Percentiles rank a stretch among this genome's conserved stretches.
phyloP scores from a whole-genome alignment of 495 filamentous ascomycete genomes.

The Glonium stellatum region DNA sequence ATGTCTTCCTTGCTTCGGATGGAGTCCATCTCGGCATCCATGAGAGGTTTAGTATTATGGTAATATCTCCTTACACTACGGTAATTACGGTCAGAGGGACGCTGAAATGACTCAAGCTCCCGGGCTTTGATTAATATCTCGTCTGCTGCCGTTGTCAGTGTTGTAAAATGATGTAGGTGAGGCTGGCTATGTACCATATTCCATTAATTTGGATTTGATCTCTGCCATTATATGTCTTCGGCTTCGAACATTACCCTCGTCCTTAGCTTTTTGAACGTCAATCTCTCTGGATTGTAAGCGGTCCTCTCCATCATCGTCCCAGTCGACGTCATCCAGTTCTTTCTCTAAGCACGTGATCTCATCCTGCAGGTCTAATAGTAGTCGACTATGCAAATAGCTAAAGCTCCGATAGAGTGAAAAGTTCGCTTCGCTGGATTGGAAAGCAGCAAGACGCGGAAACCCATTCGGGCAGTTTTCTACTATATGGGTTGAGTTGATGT shows the following conservation, averaged over 20 bases:
- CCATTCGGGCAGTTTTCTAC: slow-evolving; percentile 34
- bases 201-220: slow-evolving; percentile 27
- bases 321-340: slow-evolving; percentile 32
- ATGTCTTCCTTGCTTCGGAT: slow-evolving; percentile 41
- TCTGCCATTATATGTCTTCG: slow-evolving; percentile 29
- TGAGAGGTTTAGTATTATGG: slow-evolving; percentile 30
- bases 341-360: slow-evolving; percentile 33
- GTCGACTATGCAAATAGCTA: slow-evolving; percentile 36
- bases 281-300: slow-evolving; percentile 22
- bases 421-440: slow-evolving; percentile 33
- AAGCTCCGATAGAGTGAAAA: slow-evolving; percentile 38
- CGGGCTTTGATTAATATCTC: slow-evolving; percentile 36
- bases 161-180: slow-evolving; percentile 18
- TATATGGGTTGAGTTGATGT: slow-evolving; percentile 5
- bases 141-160: slow-evolving; percentile 29
- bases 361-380: slow-evolving; percentile 31
- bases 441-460: slow-evolving; percentile 34
- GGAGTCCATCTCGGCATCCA: slow-evolving; percentile 28
- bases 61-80: slow-evolving; percentile 35
- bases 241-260: slow-evolving; percentile 10
- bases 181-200: slow-evolving; percentile 8
- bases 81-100: slow-evolving; percentile 36
- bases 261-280: slow-evolving; percentile 9
- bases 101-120: slow-evolving; percentile 33
- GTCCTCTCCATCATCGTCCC: slow-evolving; percentile 20